phyloP scores from a whole-genome alignment of 2,329 filamentous ascomycete genomes.

The Cordyceps militaris region DNA sequence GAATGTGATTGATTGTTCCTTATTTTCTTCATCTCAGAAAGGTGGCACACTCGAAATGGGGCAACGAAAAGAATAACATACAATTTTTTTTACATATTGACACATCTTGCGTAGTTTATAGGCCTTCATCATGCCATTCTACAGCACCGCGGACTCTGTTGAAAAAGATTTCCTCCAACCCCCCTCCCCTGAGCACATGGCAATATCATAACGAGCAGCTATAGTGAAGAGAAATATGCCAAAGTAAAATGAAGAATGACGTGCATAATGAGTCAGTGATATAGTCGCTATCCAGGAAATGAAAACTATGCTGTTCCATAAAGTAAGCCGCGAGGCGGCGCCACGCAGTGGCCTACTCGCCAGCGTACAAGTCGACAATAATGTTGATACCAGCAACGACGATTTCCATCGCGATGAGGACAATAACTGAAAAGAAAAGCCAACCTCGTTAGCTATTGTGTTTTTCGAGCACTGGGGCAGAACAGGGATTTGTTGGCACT shows the following conservation, averaged over 20 bases:
- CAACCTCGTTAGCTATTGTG: constrained; percentile 13
- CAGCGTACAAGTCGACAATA: constrained; percentile 78
- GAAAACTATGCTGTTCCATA: neutral
- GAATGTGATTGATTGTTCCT: neutral
- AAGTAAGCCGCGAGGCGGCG: neutral
- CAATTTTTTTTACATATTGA: neutral
- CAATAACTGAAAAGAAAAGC: constrained; percentile 57
- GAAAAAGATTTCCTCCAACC: neutral
- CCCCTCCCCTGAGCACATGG: neutral
- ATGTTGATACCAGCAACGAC: constrained; percentile 91
- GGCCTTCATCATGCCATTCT: neutral
- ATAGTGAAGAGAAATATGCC: neutral
- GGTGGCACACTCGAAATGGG: neutral
- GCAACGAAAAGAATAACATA: neutral
- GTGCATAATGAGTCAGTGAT: neutral
- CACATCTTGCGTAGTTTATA: constrained; percentile 1
- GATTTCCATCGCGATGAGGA: constrained; percentile 93
- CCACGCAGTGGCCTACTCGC: constrained; percentile 17
- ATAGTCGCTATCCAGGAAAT: constrained; percentile 9
- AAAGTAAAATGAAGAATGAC: neutral
- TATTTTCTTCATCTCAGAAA: neutral
- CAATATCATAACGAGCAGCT: neutral
- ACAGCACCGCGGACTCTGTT: neutral
- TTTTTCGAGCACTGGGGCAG: neutral
- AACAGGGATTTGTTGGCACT: constrained; percentile 33